Evolutionary conservation across 169 alveolate genomes (phyloP), one percentile per base, ranked within the genome.

Genomic region (Neospora caninum): DNA sequence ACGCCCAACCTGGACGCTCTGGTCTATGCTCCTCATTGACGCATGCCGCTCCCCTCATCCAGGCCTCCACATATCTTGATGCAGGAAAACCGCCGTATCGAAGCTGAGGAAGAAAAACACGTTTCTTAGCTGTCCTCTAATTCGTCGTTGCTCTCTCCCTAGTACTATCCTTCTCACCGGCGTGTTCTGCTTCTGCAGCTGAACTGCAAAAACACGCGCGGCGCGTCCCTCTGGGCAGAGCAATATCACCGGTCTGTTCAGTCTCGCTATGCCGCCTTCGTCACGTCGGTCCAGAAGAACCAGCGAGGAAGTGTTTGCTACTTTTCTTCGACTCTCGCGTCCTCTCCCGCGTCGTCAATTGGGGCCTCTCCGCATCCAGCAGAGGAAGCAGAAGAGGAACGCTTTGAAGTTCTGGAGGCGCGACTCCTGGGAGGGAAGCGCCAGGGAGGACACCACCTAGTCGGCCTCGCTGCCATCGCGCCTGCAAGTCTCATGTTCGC

Each of bases 191-290:
- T 18, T 6, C 84, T 73, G 38, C 84, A 73, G 84, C 42, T 73
- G 18, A 1, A 73, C 45, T 73, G 84, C 84, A 73, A 73, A 73
- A 73, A 73, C 84, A 34, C 84, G n/a, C 45, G 49, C 42, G 84
- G 84, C 39, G 84, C 42, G 39, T 18, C 42, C 31, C 25, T 36
- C 31, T 73, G 84, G 84, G 43, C 45, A 34, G 49, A 36, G 1
- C 84, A 36, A 13, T 73, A 73, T n/a, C 42, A 34, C 27, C 45
- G 43, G 49, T 18, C 39, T 6, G 42, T 73, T 22, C 84, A n/a
- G 43, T 73, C 84, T 13, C 84, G 43, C 84, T 73, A 73, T 43
- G 39, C 84, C 39, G 1, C 84, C 45, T 73, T 73, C 42, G 84
- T 73, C 39, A 73, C 10, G 84, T 31, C 39, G 38, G 84, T 73